A percentile compares a stretch with the other conserved stretches of the same genome.
phyloP scores from a whole-genome alignment of 805 yeast species.

The Metahyphopichia silvanorum region DNA sequence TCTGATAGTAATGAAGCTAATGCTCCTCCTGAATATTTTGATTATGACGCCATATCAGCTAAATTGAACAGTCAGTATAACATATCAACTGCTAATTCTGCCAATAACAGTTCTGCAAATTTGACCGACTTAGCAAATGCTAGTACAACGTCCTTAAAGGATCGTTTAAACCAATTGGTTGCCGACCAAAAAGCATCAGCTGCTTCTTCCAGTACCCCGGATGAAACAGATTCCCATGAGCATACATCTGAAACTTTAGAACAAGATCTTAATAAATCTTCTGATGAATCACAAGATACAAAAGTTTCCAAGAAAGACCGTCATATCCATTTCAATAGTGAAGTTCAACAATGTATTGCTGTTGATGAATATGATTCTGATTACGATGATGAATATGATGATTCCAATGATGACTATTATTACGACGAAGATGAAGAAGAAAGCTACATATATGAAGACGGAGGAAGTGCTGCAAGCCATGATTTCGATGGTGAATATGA shows the following conservation, averaged over 20 bases:
- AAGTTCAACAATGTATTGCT: slow-evolving; percentile 93
- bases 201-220: too few species aligned
- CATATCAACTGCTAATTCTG: slow-evolving; percentile 11
- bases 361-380: slow-evolving; percentile 39
- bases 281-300: background rate
- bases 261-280: too few species aligned
- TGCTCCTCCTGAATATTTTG: slow-evolving; percentile 39
- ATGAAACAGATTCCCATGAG: too few species aligned
- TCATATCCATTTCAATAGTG: slow-evolving; percentile 88
- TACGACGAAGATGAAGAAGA: slow-evolving; percentile 16
- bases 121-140: slow-evolving; percentile 10
- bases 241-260: too few species aligned
- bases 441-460: slow-evolving; percentile 9
- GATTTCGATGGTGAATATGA: slow-evolving; percentile 14
- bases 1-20: slow-evolving; percentile 9
- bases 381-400: slow-evolving; percentile 31
- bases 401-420: slow-evolving; percentile 25
- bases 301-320: slow-evolving; percentile 39
- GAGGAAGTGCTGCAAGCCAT: too few species aligned
- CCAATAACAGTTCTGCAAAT: slow-evolving; percentile 17
- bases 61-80: slow-evolving; percentile 40
- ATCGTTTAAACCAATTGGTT: slow-evolving; percentile 1
- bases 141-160: background rate
- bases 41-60: slow-evolving; percentile 41
- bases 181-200: slow-evolving; percentile 2